A percentile compares a stretch with the other conserved stretches of the same genome.
These are phyloP conservation scores for Ogataea angusta DNA, from an alignment of 805 yeast genomes.

Conservation along the genomic window DNA sequence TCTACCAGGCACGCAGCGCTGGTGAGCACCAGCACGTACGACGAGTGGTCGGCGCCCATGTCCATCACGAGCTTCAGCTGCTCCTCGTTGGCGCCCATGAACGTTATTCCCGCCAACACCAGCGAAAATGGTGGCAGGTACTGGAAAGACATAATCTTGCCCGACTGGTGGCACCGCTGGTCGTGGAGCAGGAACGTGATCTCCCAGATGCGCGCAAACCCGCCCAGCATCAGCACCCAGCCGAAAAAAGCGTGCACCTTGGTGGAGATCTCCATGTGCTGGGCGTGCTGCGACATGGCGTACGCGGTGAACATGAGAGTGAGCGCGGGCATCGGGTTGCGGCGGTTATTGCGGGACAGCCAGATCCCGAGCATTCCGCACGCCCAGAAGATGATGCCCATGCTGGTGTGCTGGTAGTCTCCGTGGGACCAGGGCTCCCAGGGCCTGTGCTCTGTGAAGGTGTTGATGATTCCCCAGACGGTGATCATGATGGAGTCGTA, in stretches of 20 bases:
- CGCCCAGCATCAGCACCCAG: slow-evolving; percentile 72
- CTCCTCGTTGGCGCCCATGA: slow-evolving; percentile 93
- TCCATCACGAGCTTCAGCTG: slow-evolving; percentile 68
- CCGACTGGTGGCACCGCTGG: slow-evolving; percentile 38
- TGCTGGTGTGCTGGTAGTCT: slow-evolving; percentile 91
- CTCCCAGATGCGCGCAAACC: slow-evolving; percentile 71
- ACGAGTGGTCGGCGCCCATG: slow-evolving; percentile 79
- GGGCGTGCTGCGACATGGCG: slow-evolving; percentile 90
- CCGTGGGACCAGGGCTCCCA: slow-evolving; percentile 96
- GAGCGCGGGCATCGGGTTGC: slow-evolving; percentile 78
- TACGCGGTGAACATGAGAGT: slow-evolving; percentile 87
- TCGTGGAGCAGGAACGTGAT: slow-evolving; percentile 75
- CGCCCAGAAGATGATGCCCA: slow-evolving; percentile 97
- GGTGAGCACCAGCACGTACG: slow-evolving; percentile 68
- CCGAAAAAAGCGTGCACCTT: slow-evolving; percentile 90
- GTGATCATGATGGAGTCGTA: slow-evolving; percentile 80
- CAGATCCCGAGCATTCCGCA: slow-evolving; percentile 86
- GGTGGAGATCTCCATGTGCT: slow-evolving; percentile 71
- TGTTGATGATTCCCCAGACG: slow-evolving; percentile 88
- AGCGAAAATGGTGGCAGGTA: slow-evolving; percentile 81
- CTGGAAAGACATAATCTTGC: slow-evolving; percentile 67
- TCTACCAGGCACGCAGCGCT: slow-evolving; percentile 72
- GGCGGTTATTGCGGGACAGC: slow-evolving; percentile 61
- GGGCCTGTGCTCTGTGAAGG: slow-evolving; percentile 88
- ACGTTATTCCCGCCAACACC: slow-evolving; percentile 72